Base-by-base conservation (phyloP, 2,329 filamentous ascomycete species). In the Colletotrichum melonis region DNA sequence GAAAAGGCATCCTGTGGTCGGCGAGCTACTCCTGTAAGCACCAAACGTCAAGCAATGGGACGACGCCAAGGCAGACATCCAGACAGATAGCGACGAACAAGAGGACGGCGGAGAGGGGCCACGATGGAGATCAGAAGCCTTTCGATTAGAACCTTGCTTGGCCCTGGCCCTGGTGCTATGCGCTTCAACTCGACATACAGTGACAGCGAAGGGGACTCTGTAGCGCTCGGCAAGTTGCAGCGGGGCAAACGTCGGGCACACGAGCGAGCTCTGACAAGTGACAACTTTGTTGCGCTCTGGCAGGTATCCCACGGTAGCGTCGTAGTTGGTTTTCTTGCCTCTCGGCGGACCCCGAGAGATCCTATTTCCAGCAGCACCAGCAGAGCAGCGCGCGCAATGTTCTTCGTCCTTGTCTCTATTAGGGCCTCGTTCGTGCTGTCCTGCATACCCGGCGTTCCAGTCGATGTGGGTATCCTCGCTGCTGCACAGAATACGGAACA, bases 1-100 rank as follows among this genome's bases (percentile, higher is more conserved):
- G 42, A 7, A 49, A 49, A 49, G 42, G 42, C 42, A n/a, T 49
- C 19, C 19, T n/a, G 42, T 49, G 42, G 42, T 49, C 16, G 42
- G 42, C 16, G 42, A n/a, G 42, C 8, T 49, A 49, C 42, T n/a
- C 42, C 42, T 8, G 42, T 49, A 49, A 49, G 16, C 42, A n/a
- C 19, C 42, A 46, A n/a, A n/a, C 42, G 42, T 9, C 42, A n/a
- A 19, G 19, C 7, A n/a, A 1, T 46, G 19, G 42, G 42, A 46
- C 16, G 42, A 55, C 32, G 63, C 55, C 68, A 65, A 60, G 63
- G 63, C 60, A 63, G 60, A 63, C 46, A 22, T 14, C 4, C 26
- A 22, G 11, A 22, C 19, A 22, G 11, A 22, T 22, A 32, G 11
- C 32, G 22, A 11, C 19, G 3, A 32, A 16, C 60, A 30, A 63